A percentile compares a stretch with the other conserved stretches of the same genome.
phyloP scores from a whole-genome alignment of 257 asterid species.

The Forsythia viridissima region DNA sequence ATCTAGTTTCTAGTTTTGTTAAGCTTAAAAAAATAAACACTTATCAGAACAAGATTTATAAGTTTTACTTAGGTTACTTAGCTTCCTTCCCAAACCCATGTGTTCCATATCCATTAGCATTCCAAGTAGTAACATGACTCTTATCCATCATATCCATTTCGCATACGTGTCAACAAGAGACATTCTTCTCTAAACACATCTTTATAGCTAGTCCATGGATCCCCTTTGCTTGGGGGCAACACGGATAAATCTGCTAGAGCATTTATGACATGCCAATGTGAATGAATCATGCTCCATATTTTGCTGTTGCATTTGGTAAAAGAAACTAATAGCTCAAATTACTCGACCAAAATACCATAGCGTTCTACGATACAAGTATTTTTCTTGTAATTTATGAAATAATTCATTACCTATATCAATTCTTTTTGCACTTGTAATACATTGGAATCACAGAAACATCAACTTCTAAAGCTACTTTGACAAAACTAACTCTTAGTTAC shows the following conservation, averaged over 20 bases:
- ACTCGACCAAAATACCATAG: conserved; percentile 65
- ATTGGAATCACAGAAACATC: conserved; percentile 76
- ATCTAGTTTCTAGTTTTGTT: too few relatives aligned
- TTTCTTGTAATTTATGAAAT: conserved; percentile 46
- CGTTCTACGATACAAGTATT: conserved; percentile 85
- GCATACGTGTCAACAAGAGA: conserved; percentile 90
- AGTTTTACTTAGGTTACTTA: too few relatives aligned
- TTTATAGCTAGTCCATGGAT: conserved; percentile 73
- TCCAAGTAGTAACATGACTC: conserved; percentile 86
- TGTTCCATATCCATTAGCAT: conserved; percentile 97
- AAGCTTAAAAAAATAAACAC: too few relatives aligned
- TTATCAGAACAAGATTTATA: too few relatives aligned
- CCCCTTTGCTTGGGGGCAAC: conserved; percentile 79
- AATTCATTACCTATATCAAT: conserved; percentile 62
- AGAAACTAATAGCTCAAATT: conserved; percentile 61
- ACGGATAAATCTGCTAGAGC: conserved; percentile 87
- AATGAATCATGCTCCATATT: conserved; percentile 71
- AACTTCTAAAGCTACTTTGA: too few relatives aligned
- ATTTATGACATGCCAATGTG: conserved; percentile 72
- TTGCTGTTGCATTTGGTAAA: conserved; percentile 58
- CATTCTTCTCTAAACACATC: conserved; percentile 47
- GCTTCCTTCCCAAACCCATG: conserved; percentile 86
- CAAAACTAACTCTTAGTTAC: too few relatives aligned
- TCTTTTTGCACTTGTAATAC: conserved; percentile 83
- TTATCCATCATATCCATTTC: conserved; percentile 69